Conservation (phyloP, 83 land plant genomes). For the Picea mariana region DNA sequence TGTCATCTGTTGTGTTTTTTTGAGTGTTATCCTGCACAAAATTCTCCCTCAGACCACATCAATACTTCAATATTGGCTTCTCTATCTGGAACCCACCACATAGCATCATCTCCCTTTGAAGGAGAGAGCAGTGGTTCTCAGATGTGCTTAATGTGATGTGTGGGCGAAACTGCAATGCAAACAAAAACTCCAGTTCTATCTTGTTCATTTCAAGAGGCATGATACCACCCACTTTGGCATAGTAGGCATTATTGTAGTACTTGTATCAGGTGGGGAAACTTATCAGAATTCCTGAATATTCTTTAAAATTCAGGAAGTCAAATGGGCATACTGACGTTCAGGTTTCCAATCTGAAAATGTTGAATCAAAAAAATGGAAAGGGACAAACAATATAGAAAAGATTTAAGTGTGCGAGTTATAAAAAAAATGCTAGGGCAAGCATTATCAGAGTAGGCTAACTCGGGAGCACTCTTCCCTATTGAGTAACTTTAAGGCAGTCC, state of each 20-base stretch:
- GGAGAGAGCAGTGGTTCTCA: constrained; percentile 48
- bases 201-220: constrained; percentile 64
- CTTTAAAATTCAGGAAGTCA: too few relatives aligned
- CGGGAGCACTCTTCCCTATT: too few relatives aligned
- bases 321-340: too few relatives aligned
- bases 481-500: too few relatives aligned
- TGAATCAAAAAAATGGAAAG: too few relatives aligned
- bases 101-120: constrained; percentile 47
- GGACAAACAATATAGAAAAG: too few relatives aligned
- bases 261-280: too few relatives aligned
- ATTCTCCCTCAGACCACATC: background rate
- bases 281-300: too few relatives aligned
- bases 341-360: too few relatives aligned
- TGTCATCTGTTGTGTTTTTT: constrained; percentile 5
- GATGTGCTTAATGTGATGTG: constrained; percentile 56
- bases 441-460: too few relatives aligned
- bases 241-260: constrained; percentile 78
- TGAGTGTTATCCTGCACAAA: constrained; percentile 1
- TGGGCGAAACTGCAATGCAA: constrained; percentile 55
- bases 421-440: too few relatives aligned
- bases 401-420: too few relatives aligned
- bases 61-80: constrained; percentile 8
- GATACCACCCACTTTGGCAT: constrained; percentile 79
- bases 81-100: constrained; percentile 3
- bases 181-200: constrained; percentile 65